Evolutionary conservation across 169 alveolate species (phyloP), one percentile per base, ranked within the genome.

Genomic region (Amoebophrya sp.): DNA sequence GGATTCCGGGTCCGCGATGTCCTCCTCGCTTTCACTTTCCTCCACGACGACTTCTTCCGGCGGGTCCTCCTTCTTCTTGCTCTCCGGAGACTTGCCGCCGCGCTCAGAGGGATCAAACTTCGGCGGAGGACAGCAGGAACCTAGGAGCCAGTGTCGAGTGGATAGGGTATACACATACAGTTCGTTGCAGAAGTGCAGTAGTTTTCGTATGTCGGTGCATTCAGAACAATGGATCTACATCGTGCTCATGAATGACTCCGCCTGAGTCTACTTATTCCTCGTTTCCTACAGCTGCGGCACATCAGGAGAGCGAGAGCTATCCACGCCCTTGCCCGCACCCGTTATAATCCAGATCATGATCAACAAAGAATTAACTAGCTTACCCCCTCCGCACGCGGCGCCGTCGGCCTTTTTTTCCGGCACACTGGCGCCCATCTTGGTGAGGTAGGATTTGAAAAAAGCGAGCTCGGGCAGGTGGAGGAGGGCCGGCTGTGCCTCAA

Each of bases 401-500:
- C 40, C 70, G n/a, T 93, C 92, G 88, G 69, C 87, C 43, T 89
- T 88, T 13, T 91, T 89, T 26, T 91, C 89, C 38, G 50, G 41
- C 41, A 93, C 89, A 18, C 90, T 93, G 31, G 93, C 94, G 43
- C 94, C 94, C 41, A 89, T 89, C 45, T 91, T 91, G 88, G 87
- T 92, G 43, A 93, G 89, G 43, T 89, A 93, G 26, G 58, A 39
- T 39, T 93, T 93, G 78, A 93, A 91, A 88, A 93, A 93, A 0
- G 50, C 43, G 29, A 93, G 89, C 41, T 93, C 94, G 34, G 94
- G 94, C 90, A 90, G 88, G 38, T 90, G 91, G 87, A 93, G 42
- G 90, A 93, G 43, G 29, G 93, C 39, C 69, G 94, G 93, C 40
- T 93, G 91, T 42, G 89, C 89, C 69, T 93, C 91, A n/a, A 93